Base-by-base conservation (phyloP, 2,329 filamentous ascomycete genomes). In the Capronia epimyces region DNA sequence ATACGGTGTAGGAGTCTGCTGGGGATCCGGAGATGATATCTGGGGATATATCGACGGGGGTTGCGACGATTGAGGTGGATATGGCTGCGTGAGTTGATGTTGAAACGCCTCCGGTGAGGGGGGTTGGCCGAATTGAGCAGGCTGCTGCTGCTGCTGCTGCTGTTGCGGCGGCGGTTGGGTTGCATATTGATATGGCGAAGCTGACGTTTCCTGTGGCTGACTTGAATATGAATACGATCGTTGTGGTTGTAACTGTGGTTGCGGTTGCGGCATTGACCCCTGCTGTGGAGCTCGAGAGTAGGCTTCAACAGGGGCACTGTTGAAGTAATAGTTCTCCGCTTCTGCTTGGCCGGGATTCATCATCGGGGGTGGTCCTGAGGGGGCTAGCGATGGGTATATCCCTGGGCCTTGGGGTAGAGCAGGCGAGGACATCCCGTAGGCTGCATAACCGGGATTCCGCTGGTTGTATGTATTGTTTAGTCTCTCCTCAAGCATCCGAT, bases 401-500 rank as follows among this genome's bases (percentile, higher is more conserved):
- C 76, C 75, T 16, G 75, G 79, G 8, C 79, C 69, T 36, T 71
- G 68, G 29, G 39, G 20, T 20, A 64, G 59, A 15, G 79, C 76
- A 9, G 81, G 67, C 53, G 72, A 78, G 59, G 57, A 18, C 34
- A 57, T 50, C 25, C 48, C 51, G 39, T 62, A 61, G 5, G 52
- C 59, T 2, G 67, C 65, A 57, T 89, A 89, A 2, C 79, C 78
- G 16, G 89, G 72, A 37, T 71, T 83, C 62, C 91, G 86, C 63
- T 95, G 88, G 57, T 83, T 86, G 50, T 61, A 61, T 1, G 93
- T 91, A 67, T 86, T 94, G 7, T 89, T 95, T 21, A 98, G 76
- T 32, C 93, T 83, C 57, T 98, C 93, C 69, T 98, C 93, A 13
- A 98, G 78, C 93, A 98, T 97, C 34, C 89, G 83, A 68, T 98